A percentile compares a stretch with the other conserved stretches of the same genome.
Evolutionary conservation across 2,329 filamentous ascomycete species (phyloP).

Genomic region (Claviceps fusiformis): DNA sequence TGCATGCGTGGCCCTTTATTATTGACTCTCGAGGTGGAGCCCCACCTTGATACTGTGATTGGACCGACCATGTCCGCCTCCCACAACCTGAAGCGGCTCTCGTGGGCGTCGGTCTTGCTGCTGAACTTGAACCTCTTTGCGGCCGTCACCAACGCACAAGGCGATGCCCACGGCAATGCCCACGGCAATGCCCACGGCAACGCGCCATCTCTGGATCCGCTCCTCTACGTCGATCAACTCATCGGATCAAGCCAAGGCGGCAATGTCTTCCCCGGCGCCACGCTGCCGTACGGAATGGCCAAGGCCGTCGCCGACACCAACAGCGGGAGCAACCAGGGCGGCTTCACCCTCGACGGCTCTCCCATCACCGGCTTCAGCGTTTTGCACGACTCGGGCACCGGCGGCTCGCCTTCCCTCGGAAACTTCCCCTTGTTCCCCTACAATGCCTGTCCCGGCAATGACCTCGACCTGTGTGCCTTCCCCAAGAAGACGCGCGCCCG

Average conservation of each 20-base stretch:
- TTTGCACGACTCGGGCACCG: conserved; percentile 46
- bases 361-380: conserved; percentile 41
- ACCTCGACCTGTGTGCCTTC: conserved; percentile 49
- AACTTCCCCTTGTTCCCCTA: conserved; percentile 64
- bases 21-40: not conserved
- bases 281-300: conserved; percentile 35
- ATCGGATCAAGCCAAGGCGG: conserved; percentile 21
- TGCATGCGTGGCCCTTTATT: not conserved
- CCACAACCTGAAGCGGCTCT: not conserved
- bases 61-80: not conserved
- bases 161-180: not conserved
- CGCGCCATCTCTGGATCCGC: conserved; percentile 7
- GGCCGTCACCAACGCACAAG: not conserved
- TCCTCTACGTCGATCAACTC: conserved; percentile 23
- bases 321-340: conserved; percentile 37
- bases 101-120: not conserved
- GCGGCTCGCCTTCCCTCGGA: conserved; percentile 47
- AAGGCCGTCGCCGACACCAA: conserved; percentile 39
- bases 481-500: conserved; percentile 29
- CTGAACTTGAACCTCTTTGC: not conserved
- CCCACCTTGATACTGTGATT: not conserved
- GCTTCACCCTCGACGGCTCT: conserved; percentile 38
- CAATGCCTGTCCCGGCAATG: conserved; percentile 43
- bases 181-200: too few relatives aligned
- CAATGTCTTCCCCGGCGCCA: conserved; percentile 31